Evolutionary conservation across 495 filamentous ascomycete genomes (phyloP).

Genomic region (Talaromyces borbonicus): DNA sequence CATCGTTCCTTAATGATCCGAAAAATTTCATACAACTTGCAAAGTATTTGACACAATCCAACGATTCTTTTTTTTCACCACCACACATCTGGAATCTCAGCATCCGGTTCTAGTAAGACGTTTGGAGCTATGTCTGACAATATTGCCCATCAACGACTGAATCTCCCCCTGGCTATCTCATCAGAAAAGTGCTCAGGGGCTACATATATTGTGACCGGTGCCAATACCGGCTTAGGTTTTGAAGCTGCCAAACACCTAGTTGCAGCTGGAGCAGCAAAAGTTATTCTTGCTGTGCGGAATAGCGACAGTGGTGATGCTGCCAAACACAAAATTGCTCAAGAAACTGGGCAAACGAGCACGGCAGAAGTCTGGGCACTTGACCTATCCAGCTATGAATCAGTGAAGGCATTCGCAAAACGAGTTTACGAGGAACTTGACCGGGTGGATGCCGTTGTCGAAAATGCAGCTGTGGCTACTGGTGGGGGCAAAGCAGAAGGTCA

Average conservation of each 20-base stretch:
- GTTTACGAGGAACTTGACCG: constrained; percentile 9
- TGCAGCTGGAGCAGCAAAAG: constrained; percentile 27
- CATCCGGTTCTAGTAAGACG: too few relatives aligned
- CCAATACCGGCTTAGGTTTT: constrained; percentile 44
- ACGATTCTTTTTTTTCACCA: background rate
- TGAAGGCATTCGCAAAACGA: constrained; percentile 15
- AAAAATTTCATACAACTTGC: too few relatives aligned
- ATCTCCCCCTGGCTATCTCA: constrained; percentile 1
- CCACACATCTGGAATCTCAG: too few relatives aligned
- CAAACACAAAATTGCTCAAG: constrained; percentile 19
- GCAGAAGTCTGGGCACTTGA: constrained; percentile 45
- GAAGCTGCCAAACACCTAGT: constrained; percentile 40
- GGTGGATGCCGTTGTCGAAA: constrained; percentile 13
- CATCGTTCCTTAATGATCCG: too few relatives aligned
- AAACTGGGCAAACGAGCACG: constrained; percentile 21
- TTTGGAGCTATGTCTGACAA: background rate
- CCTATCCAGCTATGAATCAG: constrained; percentile 14
- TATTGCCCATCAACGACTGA: background rate
- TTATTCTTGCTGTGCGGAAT: constrained; percentile 48
- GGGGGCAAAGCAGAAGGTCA: constrained; percentile 6
- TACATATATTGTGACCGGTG: constrained; percentile 41
- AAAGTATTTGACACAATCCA: too few relatives aligned
- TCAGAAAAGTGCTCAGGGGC: background rate
- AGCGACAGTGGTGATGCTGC: constrained; percentile 35
- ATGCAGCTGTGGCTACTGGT: constrained; percentile 10